Percentiles rank a stretch among this genome's conserved stretches.
Conservation (phyloP, 2,329 filamentous ascomycete species). For the Tympanopsis confertula region DNA sequence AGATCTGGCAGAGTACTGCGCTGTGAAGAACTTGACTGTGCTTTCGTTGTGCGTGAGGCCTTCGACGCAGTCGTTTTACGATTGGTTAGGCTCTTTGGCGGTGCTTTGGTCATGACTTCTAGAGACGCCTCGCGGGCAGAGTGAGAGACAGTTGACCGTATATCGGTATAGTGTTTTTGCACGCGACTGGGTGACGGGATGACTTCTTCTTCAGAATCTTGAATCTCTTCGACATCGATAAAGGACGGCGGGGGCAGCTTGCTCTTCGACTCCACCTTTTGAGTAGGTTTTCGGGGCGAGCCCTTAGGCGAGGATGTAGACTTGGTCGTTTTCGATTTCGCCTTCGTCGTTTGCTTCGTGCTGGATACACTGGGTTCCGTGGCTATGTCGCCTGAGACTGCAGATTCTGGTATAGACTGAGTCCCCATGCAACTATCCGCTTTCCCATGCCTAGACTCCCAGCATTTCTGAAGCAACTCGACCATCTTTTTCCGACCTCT, state of each 20-base stretch:
- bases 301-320: neutral
- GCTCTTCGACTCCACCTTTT: neutral
- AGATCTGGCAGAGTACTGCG: neutral
- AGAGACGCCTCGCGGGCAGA: no score
- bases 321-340: neutral
- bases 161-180: neutral
- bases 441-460: neutral
- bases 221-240: neutral
- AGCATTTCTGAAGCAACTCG: neutral
- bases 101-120: neutral
- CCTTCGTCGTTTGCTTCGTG: neutral
- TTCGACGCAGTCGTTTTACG: no score
- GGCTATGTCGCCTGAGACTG: no score
- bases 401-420: no score
- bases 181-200: neutral
- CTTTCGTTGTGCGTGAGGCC: no score
- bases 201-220: neutral
- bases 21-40: no score
- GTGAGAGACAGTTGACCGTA: no score
- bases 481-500: neutral
- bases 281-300: neutral
- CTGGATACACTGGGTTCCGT: no score
- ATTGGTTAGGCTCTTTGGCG: no score
- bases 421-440: no score
- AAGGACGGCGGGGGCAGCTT: no score